Base-by-base conservation (phyloP, 768 basidiomycete genomes). In the Panellus pusillus region DNA sequence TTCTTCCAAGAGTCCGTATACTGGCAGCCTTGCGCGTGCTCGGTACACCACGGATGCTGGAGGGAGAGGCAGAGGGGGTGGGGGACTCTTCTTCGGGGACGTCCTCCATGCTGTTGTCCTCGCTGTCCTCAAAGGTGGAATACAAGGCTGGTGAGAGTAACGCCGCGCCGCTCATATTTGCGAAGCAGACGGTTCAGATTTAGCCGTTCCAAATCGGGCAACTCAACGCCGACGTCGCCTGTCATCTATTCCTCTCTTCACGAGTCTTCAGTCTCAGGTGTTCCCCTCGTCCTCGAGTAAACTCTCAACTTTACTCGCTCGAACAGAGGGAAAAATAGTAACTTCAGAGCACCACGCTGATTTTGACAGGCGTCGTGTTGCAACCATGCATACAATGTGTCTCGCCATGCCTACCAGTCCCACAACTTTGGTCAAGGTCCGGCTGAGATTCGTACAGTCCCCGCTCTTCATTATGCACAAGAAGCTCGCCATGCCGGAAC, bases 1-100 rank as follows among this genome's bases (percentile, higher is more conserved):
- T 20, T 28, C 63, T 55, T 17, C 72, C 71, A 8, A 74, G 63
- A 2, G 73, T 73, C 40, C 72, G 66, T 32, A 69, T 66, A 38
- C 73, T 74, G 2, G 73, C 55, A 13, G 72, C 54, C 29, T 56
- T 61, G 38, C 58, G 61, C n/a, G 64, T 60, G 17, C 35, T 28
- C 29, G 56, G 56, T n/a, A 56, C 41, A 7, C 57, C 44, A 17
- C 62, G 57, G 32, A 63, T 44, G 37, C 54, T 47, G 1, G 62
- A 50, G 1, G 53, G 46, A 12, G 60, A 49, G 39, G 50, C 51
- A 12, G 64, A 57, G 8, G 69, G 60, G 3, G 65, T 62, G 47
- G 55, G 47, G 1, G 58, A 28, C 4, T 57, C 61, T 59, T 73
- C 70, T 49, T 73, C 72, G 18, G 68, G 71, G 3, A 72, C 71